Percentiles rank a stretch among this genome's conserved stretches.
Evolutionary conservation across 2,329 filamentous ascomycete genomes (phyloP).

Genomic region (Whalleya microplaca): DNA sequence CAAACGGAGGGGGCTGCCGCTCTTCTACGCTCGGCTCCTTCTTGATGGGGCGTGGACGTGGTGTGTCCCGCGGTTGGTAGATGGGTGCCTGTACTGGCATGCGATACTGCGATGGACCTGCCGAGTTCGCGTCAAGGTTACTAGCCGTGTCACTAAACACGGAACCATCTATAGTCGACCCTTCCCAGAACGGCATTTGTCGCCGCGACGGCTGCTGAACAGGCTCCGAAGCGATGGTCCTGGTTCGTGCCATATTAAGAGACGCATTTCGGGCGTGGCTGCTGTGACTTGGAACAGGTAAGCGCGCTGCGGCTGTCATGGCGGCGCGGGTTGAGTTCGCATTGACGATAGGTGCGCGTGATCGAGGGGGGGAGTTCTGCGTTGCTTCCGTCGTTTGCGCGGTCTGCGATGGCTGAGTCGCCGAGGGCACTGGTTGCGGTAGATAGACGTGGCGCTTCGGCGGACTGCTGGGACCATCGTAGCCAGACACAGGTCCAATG

Average conservation of each 20-base stretch:
- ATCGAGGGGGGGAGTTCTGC: slow-evolving; percentile 31
- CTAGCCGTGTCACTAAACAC: slow-evolving; percentile 40
- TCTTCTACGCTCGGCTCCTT: slow-evolving; percentile 21
- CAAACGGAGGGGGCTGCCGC: slow-evolving; percentile 31
- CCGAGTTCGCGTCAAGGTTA: slow-evolving; percentile 33
- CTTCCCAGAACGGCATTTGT: slow-evolving; percentile 38
- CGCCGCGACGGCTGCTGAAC: slow-evolving; percentile 25
- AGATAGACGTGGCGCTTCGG: slow-evolving; percentile 30
- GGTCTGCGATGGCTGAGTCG: slow-evolving; percentile 19
- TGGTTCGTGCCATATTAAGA: slow-evolving; percentile 25
- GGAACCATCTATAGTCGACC: slow-evolving; percentile 39
- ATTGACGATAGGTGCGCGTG: slow-evolving; percentile 36
- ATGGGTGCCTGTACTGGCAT: slow-evolving; percentile 23
- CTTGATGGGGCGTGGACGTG: slow-evolving; percentile 31
- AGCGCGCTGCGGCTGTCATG: slow-evolving; percentile 24
- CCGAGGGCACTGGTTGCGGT: slow-evolving; percentile 20
- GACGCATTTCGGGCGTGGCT: slow-evolving; percentile 32
- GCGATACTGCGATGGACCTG: slow-evolving; percentile 27
- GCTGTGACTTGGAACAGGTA: slow-evolving; percentile 26
- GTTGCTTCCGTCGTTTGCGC: slow-evolving; percentile 4
- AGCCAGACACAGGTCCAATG: slow-evolving; percentile 21
- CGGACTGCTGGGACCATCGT: slow-evolving; percentile 26
- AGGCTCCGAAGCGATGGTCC: slow-evolving; percentile 30
- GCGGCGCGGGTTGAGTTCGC: slow-evolving; percentile 33
- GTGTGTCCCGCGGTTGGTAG: slow-evolving; percentile 30